phyloP scores from a whole-genome alignment of 768 basidiomycete genomes.

The Lentinula sp. region DNA sequence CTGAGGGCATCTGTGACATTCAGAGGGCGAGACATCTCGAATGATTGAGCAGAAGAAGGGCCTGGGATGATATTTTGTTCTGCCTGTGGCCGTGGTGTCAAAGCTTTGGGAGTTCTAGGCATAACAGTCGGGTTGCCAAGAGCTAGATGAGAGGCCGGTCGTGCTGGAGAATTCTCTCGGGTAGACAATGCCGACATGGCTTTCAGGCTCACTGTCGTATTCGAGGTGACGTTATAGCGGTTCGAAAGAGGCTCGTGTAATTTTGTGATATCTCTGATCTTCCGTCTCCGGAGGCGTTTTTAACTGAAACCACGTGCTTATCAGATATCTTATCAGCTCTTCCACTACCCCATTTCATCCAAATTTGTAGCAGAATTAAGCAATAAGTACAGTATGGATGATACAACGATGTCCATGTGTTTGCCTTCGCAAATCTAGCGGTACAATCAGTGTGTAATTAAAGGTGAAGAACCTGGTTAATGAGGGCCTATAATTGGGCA shows the following conservation, averaged over 20 bases:
- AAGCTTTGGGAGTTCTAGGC: conserved; percentile 24
- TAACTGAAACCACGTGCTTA: not conserved
- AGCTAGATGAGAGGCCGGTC: conserved; percentile 4
- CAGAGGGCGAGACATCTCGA: conserved; percentile 53
- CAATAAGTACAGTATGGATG: no score
- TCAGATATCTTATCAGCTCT: conserved; percentile 2
- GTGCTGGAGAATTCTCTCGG: conserved; percentile 6
- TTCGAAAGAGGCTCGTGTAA: not conserved
- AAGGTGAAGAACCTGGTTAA: no score
- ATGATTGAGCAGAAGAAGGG: conserved; percentile 24
- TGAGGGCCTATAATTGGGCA: not conserved
- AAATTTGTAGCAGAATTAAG: not conserved
- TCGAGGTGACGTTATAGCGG: not conserved
- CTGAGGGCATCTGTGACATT: conserved; percentile 92
- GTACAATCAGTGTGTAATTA: no score
- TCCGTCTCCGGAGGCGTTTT: no score
- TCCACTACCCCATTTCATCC: not conserved
- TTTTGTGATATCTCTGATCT: no score
- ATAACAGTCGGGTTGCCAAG: not conserved
- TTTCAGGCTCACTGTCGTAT: not conserved
- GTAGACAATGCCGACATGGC: conserved; percentile 2
- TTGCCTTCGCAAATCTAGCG: no score
- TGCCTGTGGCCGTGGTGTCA: conserved; percentile 33
- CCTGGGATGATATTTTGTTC: conserved; percentile 14
- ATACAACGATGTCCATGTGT: no score